Evolutionary conservation across 495 filamentous ascomycete species (phyloP), one percentile per base, ranked within the genome.

Genomic region (Lophiotrema nucula): DNA sequence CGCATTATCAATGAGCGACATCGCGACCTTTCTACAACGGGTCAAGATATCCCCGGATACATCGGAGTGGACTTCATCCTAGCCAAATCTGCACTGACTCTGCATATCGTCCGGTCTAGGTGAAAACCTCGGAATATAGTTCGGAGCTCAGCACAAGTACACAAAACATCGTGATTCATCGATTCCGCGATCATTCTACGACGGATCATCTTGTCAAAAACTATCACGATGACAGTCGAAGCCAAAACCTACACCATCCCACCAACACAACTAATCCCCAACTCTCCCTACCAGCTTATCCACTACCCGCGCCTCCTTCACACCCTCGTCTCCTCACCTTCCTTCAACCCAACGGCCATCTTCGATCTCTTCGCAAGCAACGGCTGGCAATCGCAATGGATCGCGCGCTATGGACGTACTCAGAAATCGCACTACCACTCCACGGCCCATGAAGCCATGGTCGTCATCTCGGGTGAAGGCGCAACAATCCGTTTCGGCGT

Each of bases 341-440:
- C 41, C 43, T 47, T 52, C 39, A 47, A 18, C 31, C 39, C 54
- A 19, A 3, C 31, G 3, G 28, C 26, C n/a, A n/a, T 70, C 31
- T 47, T 64, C 65, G 67, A 74, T 58, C 65, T 67, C 43, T 74
- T 70, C 67, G 53, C 56, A 8, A 37, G 45, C 16, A 74, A 75
- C 43, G 65, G 57, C 45, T 74, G 73, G 70, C 43, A 69, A 33
- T 38, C 60, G 0, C 65, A 72, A 45, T 75, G 73, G 73, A 67
- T 74, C 35, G 64, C 47, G 35, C 63, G 63, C 28, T 74, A 75
- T 64, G 70, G 70, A n/a, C 51, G 52, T 16, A 66, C 65, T 3
- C 73, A 75, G 45, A 22, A 46, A 10, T 70, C 73, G 13, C 71
- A 74, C 59, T 75, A 75, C 54, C 73, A 74, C 67, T 64, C 67